phyloP scores from a whole-genome alignment of 805 yeast genomes.

The Saturnispora serradocipensis region DNA sequence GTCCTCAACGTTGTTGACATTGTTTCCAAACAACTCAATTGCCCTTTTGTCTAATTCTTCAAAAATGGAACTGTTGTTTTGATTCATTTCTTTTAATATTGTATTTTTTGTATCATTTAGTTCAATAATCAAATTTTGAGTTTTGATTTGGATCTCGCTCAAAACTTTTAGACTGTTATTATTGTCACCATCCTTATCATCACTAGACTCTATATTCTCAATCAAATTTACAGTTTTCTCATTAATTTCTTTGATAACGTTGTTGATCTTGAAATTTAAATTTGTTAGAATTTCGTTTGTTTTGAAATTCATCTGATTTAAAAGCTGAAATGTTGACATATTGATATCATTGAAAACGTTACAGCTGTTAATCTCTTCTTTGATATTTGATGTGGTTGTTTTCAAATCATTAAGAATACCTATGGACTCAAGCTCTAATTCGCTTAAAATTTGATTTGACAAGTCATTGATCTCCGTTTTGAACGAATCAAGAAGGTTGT shows the following conservation, averaged over 20 bases:
- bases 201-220: not conserved
- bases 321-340: slow-evolving; percentile 16
- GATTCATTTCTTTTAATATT: not conserved
- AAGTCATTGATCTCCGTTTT: slow-evolving; percentile 17
- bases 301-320: slow-evolving; percentile 19
- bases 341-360: slow-evolving; percentile 17
- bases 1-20: not conserved
- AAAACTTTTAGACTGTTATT: not conserved
- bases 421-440: slow-evolving; percentile 18
- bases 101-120: not conserved
- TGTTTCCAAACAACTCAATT: not conserved
- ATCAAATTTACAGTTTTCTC: slow-evolving; percentile 4
- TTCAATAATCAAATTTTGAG: not conserved
- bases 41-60: not conserved
- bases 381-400: slow-evolving; percentile 10
- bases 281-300: slow-evolving; percentile 8
- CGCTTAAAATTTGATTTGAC: slow-evolving; percentile 20
- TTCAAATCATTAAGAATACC: slow-evolving; percentile 18
- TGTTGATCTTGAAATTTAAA: slow-evolving; percentile 4
- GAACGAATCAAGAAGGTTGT: slow-evolving; percentile 13
- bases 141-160: not conserved
- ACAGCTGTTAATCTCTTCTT: slow-evolving; percentile 15
- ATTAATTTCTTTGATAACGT: slow-evolving; percentile 8
- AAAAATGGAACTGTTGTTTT: not conserved
- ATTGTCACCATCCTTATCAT: not conserved